These are phyloP conservation scores for Tricholoma terreum DNA, from an alignment of 768 basidiomycete genomes.

Conservation along the genomic window DNA sequence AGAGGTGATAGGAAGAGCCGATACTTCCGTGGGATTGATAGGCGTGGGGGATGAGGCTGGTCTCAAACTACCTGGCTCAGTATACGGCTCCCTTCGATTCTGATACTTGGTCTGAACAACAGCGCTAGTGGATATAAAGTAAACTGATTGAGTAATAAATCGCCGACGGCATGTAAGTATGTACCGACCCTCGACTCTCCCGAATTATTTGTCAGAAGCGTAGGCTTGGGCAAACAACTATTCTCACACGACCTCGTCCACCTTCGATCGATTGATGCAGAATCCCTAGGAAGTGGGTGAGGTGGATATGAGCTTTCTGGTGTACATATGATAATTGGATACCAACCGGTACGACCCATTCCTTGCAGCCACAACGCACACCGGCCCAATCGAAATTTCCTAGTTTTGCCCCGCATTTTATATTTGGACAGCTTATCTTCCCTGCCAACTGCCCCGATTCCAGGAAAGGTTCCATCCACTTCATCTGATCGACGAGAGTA, in stretches of 20 bases:
- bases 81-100: neutral
- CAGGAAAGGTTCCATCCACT: conserved; percentile 92
- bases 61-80: neutral
- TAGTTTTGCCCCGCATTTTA: conserved; percentile 85
- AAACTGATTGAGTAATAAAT: neutral
- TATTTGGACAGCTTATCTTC: conserved; percentile 90
- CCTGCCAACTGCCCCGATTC: conserved; percentile 76
- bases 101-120: neutral
- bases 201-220: neutral
- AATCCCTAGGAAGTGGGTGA: conserved; percentile 43
- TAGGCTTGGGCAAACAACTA: neutral
- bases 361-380: conserved; percentile 83
- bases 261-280: conserved; percentile 66
- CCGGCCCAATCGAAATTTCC: conserved; percentile 99
- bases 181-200: neutral
- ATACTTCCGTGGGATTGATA: neutral
- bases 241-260: conserved; percentile 51
- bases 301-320: neutral
- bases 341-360: conserved; percentile 89
- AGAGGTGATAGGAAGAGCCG: neutral
- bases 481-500: conserved; percentile 55
- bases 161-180: conserved; percentile 3
- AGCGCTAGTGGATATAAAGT: neutral
- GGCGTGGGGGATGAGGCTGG: neutral
- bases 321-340: neutral